Evolutionary conservation across 768 basidiomycete species (phyloP).

Genomic region (Termitomyces sp.): DNA sequence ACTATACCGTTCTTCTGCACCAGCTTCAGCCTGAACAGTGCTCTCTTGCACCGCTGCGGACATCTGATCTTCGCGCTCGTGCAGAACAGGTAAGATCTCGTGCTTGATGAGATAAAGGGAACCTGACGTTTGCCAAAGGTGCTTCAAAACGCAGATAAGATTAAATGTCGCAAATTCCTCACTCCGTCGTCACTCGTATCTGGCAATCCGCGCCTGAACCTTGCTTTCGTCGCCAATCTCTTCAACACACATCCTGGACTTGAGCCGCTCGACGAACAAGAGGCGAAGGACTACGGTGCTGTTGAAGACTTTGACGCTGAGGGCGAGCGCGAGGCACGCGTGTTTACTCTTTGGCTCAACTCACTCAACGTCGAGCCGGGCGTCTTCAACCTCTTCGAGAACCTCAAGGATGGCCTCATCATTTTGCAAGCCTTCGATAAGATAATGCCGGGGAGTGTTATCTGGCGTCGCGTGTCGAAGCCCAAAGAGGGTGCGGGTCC

Average conservation of each 20-base stretch:
- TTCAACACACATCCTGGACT: conserved; percentile 98
- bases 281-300: conserved; percentile 82
- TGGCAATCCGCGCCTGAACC: conserved; percentile 95
- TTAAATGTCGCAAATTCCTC: conserved; percentile 94
- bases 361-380: conserved; percentile 94
- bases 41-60: conserved; percentile 86
- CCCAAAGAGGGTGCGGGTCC: conserved; percentile 63
- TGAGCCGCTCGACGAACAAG: conserved; percentile 89
- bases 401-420: conserved; percentile 85
- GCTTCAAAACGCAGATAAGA: conserved; percentile 87
- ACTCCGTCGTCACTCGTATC: conserved; percentile 86
- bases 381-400: conserved; percentile 95
- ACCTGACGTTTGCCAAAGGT: conserved; percentile 36
- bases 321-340: conserved; percentile 96
- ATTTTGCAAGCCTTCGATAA: conserved; percentile 98
- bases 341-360: conserved; percentile 98
- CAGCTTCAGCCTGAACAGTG: conserved; percentile 95
- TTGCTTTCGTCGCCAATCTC: conserved; percentile 96
- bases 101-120: background rate
- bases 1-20: conserved; percentile 93
- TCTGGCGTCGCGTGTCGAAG: conserved; percentile 96
- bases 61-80: conserved; percentile 70
- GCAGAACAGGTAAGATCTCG: conserved; percentile 63
- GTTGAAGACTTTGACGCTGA: conserved; percentile 99
- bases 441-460: conserved; percentile 84